Evolutionary conservation across 768 basidiomycete species (phyloP), one percentile per base, ranked within the genome.

Genomic region (Phlebiopsis flavidoalba): DNA sequence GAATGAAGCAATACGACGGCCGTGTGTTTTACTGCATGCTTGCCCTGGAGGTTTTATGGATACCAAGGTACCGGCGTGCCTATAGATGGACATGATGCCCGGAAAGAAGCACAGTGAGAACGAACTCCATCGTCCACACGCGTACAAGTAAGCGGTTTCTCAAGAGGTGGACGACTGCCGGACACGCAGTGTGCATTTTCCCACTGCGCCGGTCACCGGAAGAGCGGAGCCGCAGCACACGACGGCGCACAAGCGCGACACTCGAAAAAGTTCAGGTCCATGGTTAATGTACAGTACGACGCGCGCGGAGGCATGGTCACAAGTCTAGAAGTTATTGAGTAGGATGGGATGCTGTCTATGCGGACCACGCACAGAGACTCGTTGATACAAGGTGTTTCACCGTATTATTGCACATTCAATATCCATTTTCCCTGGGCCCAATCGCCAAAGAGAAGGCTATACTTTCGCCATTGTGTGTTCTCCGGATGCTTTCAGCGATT

Each of bases 391-490:
- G 46, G 17, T 55, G 45, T 37, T 57, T 51, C 54, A n/a, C n/a
- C 14, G 48, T 40, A 31, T 51, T 22, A 45, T 45, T 17, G 21
- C n/a, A 24, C 15, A 36, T 40, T 47, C 37, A 62, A 43, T 69
- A 71, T 54, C 65, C 65, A 55, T 61, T 61, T n/a, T 35, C 65
- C 70, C 53, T 87, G 86, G 24, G 86, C 79, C 86, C 88, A 91
- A 67, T 93, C 92, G 45, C 89, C 90, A 65, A 95, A 95, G 11
- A 95, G 77, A 37, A 94, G 71, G 64, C 90, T 68, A 95, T 94
- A 63, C 91, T 93, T 76, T 95, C 93, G 60, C 94, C 93, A 63
- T 95, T 95, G 73, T 95, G 93, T 3, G 92, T 95, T 62, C 96
- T 81, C 46, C 97, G 87, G 58, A 99, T 97, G 65, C 92, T 94